These are phyloP conservation scores for Acacia concinna DNA, from an alignment of 331 rosid genomes.

Conservation along the genomic window DNA sequence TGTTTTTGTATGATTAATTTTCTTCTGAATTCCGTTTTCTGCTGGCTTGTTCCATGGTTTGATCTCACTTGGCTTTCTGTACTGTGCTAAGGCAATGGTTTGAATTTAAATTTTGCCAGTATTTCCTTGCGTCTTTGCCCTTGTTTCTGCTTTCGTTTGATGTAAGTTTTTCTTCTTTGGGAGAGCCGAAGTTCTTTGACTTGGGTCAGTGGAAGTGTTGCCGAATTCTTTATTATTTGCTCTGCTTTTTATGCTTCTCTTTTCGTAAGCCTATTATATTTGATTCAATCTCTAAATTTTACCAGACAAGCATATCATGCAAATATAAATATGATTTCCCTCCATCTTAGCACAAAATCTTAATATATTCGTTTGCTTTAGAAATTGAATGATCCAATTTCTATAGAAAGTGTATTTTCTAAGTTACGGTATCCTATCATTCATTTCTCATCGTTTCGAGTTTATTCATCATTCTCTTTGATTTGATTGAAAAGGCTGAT, in stretches of 20 bases:
- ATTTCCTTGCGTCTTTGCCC: background rate
- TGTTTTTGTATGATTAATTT: background rate
- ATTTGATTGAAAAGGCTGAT: background rate
- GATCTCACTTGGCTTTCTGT: background rate
- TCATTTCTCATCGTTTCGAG: too few species aligned
- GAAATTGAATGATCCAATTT: background rate
- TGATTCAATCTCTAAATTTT: background rate
- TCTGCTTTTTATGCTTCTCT: background rate
- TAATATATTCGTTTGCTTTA: background rate
- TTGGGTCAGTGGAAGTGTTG: background rate
- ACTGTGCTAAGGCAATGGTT: constrained; percentile 2
- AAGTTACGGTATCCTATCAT: background rate
- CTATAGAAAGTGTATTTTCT: background rate
- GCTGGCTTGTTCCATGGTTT: background rate
- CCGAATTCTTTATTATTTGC: background rate
- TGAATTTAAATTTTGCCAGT: background rate
- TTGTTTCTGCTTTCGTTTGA: background rate
- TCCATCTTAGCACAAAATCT: background rate
- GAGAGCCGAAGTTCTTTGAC: background rate
- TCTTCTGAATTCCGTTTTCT: background rate
- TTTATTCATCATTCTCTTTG: background rate
- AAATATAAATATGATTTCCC: background rate
- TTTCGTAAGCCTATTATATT: background rate
- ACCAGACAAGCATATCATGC: background rate
- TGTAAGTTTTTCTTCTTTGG: background rate